These are phyloP conservation scores for Amauroascus verrucosus DNA, from an alignment of 2,329 filamentous ascomycete species.

Conservation along the genomic window DNA sequence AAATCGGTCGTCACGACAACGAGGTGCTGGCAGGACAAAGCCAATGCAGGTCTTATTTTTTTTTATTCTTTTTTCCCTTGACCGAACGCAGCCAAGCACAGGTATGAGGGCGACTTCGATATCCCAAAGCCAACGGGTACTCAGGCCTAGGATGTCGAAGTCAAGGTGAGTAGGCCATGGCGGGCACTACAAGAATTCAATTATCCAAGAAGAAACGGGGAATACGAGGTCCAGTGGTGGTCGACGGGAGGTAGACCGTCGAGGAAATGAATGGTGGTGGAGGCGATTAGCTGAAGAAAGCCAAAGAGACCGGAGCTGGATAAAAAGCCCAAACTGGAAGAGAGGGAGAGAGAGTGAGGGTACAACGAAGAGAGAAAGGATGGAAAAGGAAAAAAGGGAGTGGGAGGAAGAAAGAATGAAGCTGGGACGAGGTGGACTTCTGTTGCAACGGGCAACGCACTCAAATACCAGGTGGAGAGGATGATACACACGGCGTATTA, in stretches of 20 bases:
- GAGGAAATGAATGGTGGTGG: conserved; percentile 13
- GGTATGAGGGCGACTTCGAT: conserved; percentile 10
- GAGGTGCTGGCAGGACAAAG: neutral
- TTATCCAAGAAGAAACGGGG: conserved; percentile 7
- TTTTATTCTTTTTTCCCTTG: neutral
- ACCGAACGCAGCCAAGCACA: conserved; percentile 4
- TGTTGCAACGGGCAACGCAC: conserved; percentile 20
- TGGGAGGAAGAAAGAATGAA: conserved; percentile 1
- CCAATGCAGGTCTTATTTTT: conserved; percentile 5
- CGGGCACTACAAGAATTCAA: conserved; percentile 4
- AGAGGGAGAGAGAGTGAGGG: conserved; percentile 10
- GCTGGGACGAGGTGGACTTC: neutral
- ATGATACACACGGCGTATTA: conserved; percentile 12
- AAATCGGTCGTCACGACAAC: conserved; percentile 11
- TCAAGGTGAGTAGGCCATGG: conserved; percentile 14
- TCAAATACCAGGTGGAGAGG: conserved; percentile 12
- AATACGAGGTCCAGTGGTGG: conserved; percentile 8
- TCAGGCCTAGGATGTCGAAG: conserved; percentile 11
- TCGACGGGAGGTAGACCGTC: conserved; percentile 20
- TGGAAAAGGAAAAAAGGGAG: conserved; percentile 4
- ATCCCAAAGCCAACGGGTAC: conserved; percentile 8
- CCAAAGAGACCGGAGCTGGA: conserved; percentile 14
- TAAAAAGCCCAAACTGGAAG: conserved; percentile 8
- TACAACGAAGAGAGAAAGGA: neutral
- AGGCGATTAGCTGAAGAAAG: conserved; percentile 13